These are phyloP conservation scores for Scheffersomyces illinoinensis DNA, from an alignment of 1,139 yeast species.

Conservation along the genomic window DNA sequence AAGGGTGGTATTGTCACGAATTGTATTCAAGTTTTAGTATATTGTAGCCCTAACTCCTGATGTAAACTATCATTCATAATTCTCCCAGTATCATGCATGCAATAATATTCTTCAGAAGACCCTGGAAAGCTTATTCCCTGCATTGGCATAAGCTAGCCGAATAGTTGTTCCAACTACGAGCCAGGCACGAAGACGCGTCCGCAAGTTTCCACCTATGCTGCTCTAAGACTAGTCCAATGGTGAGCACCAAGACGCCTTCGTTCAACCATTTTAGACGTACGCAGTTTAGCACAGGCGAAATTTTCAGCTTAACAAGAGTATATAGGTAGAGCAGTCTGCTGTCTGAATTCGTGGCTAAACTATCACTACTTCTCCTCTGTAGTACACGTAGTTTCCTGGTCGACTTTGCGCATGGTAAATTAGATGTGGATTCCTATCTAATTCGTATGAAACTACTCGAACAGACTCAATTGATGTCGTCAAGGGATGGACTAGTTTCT, in stretches of 20 bases:
- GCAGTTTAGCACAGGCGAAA: neutral
- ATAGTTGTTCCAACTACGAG: neutral
- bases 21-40: neutral
- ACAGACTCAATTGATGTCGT: neutral
- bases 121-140: neutral
- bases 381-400: too few relatives aligned
- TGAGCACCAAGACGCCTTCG: neutral
- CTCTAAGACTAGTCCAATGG: neutral
- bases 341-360: neutral
- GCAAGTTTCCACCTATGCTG: neutral
- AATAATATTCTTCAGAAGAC: neutral
- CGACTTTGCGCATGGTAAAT: too few relatives aligned
- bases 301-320: too few relatives aligned
- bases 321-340: neutral
- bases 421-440: neutral
- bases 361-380: neutral
- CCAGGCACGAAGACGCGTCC: neutral
- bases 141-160: neutral
- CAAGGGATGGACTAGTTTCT: neutral
- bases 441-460: neutral
- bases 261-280: neutral
- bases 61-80: too few relatives aligned
- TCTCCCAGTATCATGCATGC: neutral
- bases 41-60: neutral
- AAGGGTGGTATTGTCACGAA: neutral